Base-by-base conservation (phyloP, 768 basidiomycete species). In the Boletus vinaceobasis region DNA sequence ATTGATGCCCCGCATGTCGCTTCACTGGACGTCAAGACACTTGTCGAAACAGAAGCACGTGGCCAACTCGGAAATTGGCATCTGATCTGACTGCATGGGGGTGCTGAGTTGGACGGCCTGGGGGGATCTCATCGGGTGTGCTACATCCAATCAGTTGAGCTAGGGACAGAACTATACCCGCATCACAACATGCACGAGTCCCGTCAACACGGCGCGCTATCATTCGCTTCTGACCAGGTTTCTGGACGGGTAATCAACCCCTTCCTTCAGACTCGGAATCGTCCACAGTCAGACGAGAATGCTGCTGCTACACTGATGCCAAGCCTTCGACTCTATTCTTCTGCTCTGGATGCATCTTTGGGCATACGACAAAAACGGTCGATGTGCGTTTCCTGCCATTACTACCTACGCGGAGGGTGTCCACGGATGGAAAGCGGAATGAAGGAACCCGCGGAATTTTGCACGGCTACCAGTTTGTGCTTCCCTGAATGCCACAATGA, bases 41-140 rank as follows among this genome's bases (percentile, higher is more conserved):
- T 84, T 4, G 82, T 77, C 13, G 86, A 87, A 38, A 70, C 74
- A 47, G 82, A 84, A 27, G 81, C 81, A 3, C 80, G 75, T 15
- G 64, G 66, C 38, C 79, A 73, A 48, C n/a, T n/a, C n/a, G n/a
- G 32, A 8, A 14, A 45, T 36, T 14, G 53, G 49, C 7, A 26
- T 14, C 9, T 43, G 59, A 53, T 56, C 53, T 19, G 58, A 32
- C 11, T 50, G 59, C 42, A 75, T 10, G 77, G 74, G 15, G 56
- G 55, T 17, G 61, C 62, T 7, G 56, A 55, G 17, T 56, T 60
- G 31, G 68, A 52, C 48, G 21, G 38, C 44, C 38, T 58, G 2
- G 53, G 48, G 48, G 50, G 45, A 33, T 57, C 59, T 43, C 55
- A 48, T n/a, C 31, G 44, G 9, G 29, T 50, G 23, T 17, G 37